Evolutionary conservation across 1,139 yeast genomes (phyloP), one percentile per base, ranked within the genome.

Genomic region (Eremothecium cymbalariae): DNA sequence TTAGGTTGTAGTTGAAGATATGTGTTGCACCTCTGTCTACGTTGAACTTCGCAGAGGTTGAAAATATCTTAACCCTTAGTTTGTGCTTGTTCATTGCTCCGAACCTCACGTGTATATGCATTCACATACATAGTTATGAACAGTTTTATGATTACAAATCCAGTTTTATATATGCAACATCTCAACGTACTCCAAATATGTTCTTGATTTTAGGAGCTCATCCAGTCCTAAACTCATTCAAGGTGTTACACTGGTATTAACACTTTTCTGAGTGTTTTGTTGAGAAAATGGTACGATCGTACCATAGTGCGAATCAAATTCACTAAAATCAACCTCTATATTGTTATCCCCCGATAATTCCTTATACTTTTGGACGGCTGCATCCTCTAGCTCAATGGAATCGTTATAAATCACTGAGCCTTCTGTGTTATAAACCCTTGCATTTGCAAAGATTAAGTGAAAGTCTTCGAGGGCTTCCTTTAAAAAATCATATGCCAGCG

Each of bases 361-460:
- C 25, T 41, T 42, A 39, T 52, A 61, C 34, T 54, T 65, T 8
- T 44, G 39, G 8, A 54, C 38, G 1, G 65, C 73, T 38, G 73
- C 55, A 8, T 63, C 59, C 53, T 84, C 90, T 46, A 88, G 62
- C 15, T 63, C 67, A 25, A 69, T 61, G 1, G 97, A 94, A 60
- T 86, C 95, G 40, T 74, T 70, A 49, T 77, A 83, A 12, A 88
- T 85, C 40, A 78, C 58, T 2, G 95, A 83, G 0, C 94, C 95
- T 55, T 83, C 95, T 51, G 85, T 93, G 51, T 88, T 88, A 56
- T 85, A 88, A n/a, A 74, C 72, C 43, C 78, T 69, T 2, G 96
- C 96, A 58, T 88, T 88, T 39, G 72, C 68, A 57, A 83, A 82
- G 74, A 88, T 82, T 47, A 77, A 67, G 45, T 78, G 79, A 38